Evolutionary conservation across 768 basidiomycete species (phyloP).

Genomic region (Termitomyces sp.): DNA sequence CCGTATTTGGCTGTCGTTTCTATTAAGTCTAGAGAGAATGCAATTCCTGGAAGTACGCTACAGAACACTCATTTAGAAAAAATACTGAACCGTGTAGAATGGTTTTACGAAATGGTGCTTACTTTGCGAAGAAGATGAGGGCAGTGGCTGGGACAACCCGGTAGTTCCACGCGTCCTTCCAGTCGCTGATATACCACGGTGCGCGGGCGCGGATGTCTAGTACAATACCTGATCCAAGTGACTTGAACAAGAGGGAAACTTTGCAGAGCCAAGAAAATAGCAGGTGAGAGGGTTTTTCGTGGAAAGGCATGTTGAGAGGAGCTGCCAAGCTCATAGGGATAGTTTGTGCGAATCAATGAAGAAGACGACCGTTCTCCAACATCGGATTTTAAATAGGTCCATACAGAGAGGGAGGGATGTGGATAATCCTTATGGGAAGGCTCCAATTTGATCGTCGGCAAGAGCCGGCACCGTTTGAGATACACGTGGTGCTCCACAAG

Average conservation of each 20-base stretch:
- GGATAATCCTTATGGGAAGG: not conserved
- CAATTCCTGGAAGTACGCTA: constrained; percentile 85
- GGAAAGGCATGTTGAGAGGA: not conserved
- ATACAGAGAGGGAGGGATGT: not conserved
- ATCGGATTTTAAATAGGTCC: not conserved
- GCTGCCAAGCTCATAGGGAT: not conserved
- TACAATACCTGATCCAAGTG: constrained; percentile 55
- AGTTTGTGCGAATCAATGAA: not conserved
- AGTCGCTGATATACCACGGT: constrained; percentile 83
- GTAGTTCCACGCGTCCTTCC: constrained; percentile 91
- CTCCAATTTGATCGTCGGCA: not conserved
- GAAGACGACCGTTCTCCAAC: not conserved
- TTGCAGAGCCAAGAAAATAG: not conserved
- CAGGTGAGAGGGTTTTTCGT: not conserved
- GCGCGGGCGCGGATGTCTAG: constrained; percentile 63
- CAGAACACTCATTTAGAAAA: not conserved
- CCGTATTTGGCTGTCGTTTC: constrained; percentile 89
- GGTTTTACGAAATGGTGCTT: constrained; percentile 15
- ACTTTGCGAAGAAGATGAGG: constrained; percentile 85
- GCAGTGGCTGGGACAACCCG: constrained; percentile 83
- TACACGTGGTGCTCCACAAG: too few relatives aligned
- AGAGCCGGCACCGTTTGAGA: not conserved
- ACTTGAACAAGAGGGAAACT: constrained; percentile 20
- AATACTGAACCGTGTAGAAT: not conserved
- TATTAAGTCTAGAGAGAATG: constrained; percentile 88